Evolutionary conservation across 2,329 filamentous ascomycete genomes (phyloP), one percentile per base, ranked within the genome.

Genomic region (Beauveria scarabaeidicola): DNA sequence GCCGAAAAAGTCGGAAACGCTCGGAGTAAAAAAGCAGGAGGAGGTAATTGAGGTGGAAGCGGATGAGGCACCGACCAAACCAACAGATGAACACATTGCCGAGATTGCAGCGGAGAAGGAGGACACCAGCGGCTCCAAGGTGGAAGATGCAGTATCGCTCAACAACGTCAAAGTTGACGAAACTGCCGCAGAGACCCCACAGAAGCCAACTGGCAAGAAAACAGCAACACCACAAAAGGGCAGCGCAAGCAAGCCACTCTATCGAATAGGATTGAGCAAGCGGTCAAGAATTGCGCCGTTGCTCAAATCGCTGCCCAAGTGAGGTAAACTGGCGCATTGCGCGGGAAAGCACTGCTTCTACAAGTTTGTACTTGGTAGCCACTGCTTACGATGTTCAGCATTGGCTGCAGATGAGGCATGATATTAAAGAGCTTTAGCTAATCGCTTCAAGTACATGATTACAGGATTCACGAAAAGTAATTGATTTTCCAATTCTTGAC

Each of bases 201-300:
- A 32, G 13, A 60, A 52, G n/a, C 51, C 21, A 36, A 10, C 40
- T 43, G 41, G n/a, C 13, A 53, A 58, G 40, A 17, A 29, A 25
- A 55, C 15, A 32, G n/a, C 17, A 25, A 61, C 44, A 21, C 38
- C 32, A 51, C 59, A 51, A 25, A 32, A 2, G 8, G 43, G 48
- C n/a, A 61, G 53, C 10, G 36, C 44, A 6, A 63, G 66, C 15
- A 79, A 76, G 62, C 77, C 77, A 17, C 63, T 74, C 17, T 80
- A 78, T 62, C 73, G 80, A 17, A 78, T 82, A 58, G 80, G 80
- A 3, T 67, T 82, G 63, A 82, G 79, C 70, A 81, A 75, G 67
- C 73, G 69, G 65, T 74, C 74, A 19, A 73, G 76, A 60, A 81
- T 82, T 61, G 77, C 79, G 40, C 78, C 80, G 29, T 66, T 82